Conservation (phyloP, 768 basidiomycete species). For the Kwoniella sp. region DNA sequence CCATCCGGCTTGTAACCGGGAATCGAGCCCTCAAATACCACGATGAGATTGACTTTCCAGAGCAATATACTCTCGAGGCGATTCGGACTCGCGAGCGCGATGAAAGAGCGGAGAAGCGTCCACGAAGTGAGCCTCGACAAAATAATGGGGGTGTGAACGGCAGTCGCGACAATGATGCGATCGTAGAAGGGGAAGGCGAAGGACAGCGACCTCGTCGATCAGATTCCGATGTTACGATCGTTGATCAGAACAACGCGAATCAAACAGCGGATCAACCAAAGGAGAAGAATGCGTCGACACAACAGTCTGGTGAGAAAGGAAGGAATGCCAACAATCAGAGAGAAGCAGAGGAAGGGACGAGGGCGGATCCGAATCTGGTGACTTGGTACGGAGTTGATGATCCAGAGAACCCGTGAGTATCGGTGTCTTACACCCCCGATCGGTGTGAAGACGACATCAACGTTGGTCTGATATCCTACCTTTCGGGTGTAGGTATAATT, state of each 20-base stretch:
- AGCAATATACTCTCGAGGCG: slow-evolving; percentile 16
- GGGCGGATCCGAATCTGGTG: slow-evolving; percentile 21
- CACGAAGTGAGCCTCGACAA: not conserved
- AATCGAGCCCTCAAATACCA: slow-evolving; percentile 17
- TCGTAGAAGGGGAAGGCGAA: not conserved
- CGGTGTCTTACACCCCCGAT: not conserved
- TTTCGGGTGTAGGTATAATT: slow-evolving; percentile 11
- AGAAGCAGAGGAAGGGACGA: slow-evolving; percentile 20
- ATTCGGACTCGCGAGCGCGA: not conserved
- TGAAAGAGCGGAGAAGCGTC: not conserved
- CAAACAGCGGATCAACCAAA: not conserved
- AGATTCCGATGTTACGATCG: slow-evolving; percentile 14
- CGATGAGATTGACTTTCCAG: slow-evolving; percentile 23
- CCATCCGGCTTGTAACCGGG: slow-evolving; percentile 7
- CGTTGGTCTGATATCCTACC: not conserved
- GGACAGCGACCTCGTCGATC: not conserved
- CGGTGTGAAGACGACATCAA: not conserved
- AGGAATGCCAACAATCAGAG: slow-evolving; percentile 3
- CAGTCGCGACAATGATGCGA: not conserved
- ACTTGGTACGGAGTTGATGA: slow-evolving; percentile 28
- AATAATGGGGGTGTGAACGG: not conserved
- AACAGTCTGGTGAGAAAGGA: not conserved
- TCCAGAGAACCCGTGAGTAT: slow-evolving; percentile 33
- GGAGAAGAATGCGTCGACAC: not conserved
- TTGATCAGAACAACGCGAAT: not conserved